phyloP scores from a whole-genome alignment of 805 yeast genomes.

The Candida methanosorbosa region DNA sequence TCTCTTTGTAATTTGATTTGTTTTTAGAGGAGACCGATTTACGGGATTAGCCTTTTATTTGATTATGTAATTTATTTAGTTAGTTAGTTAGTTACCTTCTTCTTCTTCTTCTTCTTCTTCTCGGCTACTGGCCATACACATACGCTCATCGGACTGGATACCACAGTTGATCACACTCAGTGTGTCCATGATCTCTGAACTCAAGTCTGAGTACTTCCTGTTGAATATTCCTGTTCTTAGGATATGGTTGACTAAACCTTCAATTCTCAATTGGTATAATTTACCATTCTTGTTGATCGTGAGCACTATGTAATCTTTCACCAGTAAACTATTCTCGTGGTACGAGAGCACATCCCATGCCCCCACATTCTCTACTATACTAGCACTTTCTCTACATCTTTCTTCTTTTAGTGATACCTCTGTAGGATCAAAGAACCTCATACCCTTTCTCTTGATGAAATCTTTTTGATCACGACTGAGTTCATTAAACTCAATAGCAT shows the following conservation, averaged over 20 bases:
- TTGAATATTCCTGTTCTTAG: neutral
- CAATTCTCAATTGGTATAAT: neutral
- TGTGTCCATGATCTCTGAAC: neutral
- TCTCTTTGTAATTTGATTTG: neutral
- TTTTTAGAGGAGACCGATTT: neutral
- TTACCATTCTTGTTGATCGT: neutral
- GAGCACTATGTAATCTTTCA: conserved; percentile 1
- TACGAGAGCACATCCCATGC: conserved; percentile 1
- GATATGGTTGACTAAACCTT: conserved; percentile 1
- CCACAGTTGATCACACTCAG: neutral
- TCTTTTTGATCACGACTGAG: no score
- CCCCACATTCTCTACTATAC: neutral
- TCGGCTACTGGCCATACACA: no score
- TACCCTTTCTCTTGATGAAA: neutral
- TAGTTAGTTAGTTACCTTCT: no score
- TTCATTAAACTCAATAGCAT: neutral
- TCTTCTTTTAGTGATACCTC: no score
- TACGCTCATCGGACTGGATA: no score
- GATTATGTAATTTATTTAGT: no score
- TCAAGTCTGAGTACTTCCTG: neutral
- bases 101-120: no score
- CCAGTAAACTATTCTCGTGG: neutral
- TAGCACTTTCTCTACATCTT: no score
- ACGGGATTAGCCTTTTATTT: no score
- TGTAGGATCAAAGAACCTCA: no score